Evolutionary conservation across 805 yeast species (phyloP), one percentile per base, ranked within the genome.

Genomic region (Pichia phayaonensis): DNA sequence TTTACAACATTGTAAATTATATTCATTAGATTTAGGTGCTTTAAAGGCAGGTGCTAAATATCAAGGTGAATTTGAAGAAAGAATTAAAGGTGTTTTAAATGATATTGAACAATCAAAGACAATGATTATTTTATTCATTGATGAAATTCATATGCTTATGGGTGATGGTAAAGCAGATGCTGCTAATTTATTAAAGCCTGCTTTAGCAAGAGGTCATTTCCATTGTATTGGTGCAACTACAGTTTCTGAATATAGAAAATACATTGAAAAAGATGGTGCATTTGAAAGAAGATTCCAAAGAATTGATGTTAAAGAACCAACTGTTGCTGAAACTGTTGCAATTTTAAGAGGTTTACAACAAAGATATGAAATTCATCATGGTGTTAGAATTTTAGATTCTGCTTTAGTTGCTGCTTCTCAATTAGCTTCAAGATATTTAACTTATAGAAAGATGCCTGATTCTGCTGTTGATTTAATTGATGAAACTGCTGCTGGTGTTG

Each of bases 161-260:
- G 99, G 99, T 61, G 96, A 94, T 66, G 99, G 99, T 66, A 94
- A 90, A 71, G 82, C 86, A 55, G 99, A 94, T 68, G 96, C 96
- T 42, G 99, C 99, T 40, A 94, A 94, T 69, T 79, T 94, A 62
- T 80, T 94, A 67, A 94, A 94, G 72, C 99, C 99, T 39, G 95
- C 95, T 77, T 79, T 94, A 56, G 97, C 99, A 2, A 83, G 99
- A 71, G 98, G 99, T 60, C 78, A 86, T 47, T 80, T 94, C 63
- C 97, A 94, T 69, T 95, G 97, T 70, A 90, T 90, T 64, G 99
- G 99, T 73, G 99, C 99, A 26, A 94, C 99, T 26, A 94, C 99
- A 1, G 84, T 89, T 60, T 85, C 85, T 51, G 99, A 94, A 72
- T 94, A 94, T 75, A 80, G 98, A 64, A 84, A 90, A 63, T 82